phyloP scores from a whole-genome alignment of 805 yeast genomes.

The Spathaspora girioi region DNA sequence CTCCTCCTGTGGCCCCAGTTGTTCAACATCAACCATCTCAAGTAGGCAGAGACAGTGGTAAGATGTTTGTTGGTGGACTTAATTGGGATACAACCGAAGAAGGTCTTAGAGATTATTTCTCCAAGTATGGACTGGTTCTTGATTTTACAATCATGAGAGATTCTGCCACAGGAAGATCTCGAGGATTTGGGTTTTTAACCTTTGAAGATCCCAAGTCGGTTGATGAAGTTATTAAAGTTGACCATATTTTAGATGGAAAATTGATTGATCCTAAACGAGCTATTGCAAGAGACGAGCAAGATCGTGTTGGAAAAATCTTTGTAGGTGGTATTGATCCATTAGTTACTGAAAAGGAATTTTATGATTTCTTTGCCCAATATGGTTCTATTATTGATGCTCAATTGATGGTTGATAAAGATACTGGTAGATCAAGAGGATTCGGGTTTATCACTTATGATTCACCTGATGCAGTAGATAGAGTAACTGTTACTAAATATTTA shows the following conservation, averaged over 20 bases:
- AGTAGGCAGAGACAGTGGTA: slow-evolving; percentile 64
- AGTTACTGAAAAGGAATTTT: slow-evolving; percentile 87
- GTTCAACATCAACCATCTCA: slow-evolving; percentile 20
- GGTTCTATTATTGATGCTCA: slow-evolving; percentile 95
- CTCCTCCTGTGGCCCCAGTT: slow-evolving; percentile 4
- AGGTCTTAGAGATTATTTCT: slow-evolving; percentile 73
- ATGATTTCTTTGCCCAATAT: slow-evolving; percentile 78
- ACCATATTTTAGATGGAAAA: slow-evolving; percentile 91
- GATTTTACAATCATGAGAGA: slow-evolving; percentile 95
- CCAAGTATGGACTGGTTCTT: slow-evolving; percentile 82
- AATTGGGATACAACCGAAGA: slow-evolving; percentile 98
- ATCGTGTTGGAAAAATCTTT: slow-evolving; percentile 91
- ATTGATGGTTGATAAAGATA: slow-evolving; percentile 94
- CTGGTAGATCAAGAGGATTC: slow-evolving; percentile 95
- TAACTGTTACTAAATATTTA: slow-evolving; percentile 75
- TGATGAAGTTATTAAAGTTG: slow-evolving; percentile 78
- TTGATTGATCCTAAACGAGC: slow-evolving; percentile 97
- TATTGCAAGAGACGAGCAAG: slow-evolving; percentile 95
- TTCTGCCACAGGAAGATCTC: slow-evolving; percentile 75
- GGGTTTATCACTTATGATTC: slow-evolving; percentile 96
- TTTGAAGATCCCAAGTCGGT: slow-evolving; percentile 80
- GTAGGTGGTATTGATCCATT: slow-evolving; percentile 96
- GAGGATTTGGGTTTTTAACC: slow-evolving; percentile 94
- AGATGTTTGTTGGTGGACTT: slow-evolving; percentile 94
- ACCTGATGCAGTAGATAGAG: slow-evolving; percentile 89